A percentile compares a stretch with the other conserved stretches of the same genome.
Evolutionary conservation across 345 rosid genomes (phyloP).

Genomic region (Salix caprea): DNA sequence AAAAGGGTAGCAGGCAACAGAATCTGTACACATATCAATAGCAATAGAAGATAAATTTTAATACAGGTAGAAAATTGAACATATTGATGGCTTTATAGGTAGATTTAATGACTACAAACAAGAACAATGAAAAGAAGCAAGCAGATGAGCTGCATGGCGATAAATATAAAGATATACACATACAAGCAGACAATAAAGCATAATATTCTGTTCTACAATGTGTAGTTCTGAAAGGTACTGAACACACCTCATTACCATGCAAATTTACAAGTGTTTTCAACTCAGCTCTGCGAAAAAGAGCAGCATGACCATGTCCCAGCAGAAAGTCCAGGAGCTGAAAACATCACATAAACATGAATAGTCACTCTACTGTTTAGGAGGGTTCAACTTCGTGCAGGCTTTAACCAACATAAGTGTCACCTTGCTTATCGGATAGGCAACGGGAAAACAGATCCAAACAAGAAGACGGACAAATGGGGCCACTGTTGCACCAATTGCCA

Average conservation of each 20-base stretch:
- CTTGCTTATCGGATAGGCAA: conserved; percentile 99
- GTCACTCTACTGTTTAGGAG: not conserved
- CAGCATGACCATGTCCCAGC: conserved; percentile 82
- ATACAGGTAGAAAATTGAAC: not conserved
- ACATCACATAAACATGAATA: conserved; percentile 4
- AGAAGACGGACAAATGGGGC: conserved; percentile 80
- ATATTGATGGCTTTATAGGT: not conserved
- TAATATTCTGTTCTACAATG: not conserved
- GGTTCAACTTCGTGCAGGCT: not conserved
- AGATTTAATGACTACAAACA: not conserved
- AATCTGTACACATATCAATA: not conserved
- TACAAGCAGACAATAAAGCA: not conserved
- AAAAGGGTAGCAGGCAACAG: not conserved
- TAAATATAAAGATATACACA: not conserved
- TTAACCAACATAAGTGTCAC: conserved; percentile 28
- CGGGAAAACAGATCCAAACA: conserved; percentile 84
- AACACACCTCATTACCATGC: conserved; percentile 90
- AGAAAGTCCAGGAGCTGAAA: conserved; percentile 73
- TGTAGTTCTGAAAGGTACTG: not conserved
- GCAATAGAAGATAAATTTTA: not conserved
- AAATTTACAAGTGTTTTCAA: conserved; percentile 89
- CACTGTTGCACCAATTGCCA: conserved; percentile 89
- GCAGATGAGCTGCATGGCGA: not conserved
- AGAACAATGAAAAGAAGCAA: not conserved
- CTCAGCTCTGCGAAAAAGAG: conserved; percentile 98